Percentiles rank a stretch among this genome's conserved stretches.
phyloP scores from a whole-genome alignment of 345 rosid genomes.

The Syzygium oleosum region DNA sequence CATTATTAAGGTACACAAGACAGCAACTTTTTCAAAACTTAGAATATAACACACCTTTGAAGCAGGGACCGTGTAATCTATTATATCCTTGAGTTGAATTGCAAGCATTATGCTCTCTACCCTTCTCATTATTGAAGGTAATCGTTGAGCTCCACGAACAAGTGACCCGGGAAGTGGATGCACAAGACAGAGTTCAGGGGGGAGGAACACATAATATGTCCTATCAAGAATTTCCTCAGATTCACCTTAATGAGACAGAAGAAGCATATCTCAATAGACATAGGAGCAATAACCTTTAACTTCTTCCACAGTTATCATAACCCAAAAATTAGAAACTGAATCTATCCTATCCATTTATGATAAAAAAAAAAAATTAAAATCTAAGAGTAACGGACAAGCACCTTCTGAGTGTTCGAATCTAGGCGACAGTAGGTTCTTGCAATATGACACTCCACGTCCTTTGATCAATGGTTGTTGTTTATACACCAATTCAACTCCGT shows the following conservation, averaged over 20 bases:
- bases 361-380: neutral
- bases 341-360: neutral
- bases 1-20: neutral
- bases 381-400: constrained; percentile 4
- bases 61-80: constrained; percentile 61
- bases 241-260: constrained; percentile 33
- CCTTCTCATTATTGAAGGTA: constrained; percentile 96
- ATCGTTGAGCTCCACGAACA: constrained; percentile 95
- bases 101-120: constrained; percentile 97
- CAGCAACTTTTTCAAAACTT: neutral
- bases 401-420: constrained; percentile 91
- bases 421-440: constrained; percentile 94
- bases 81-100: constrained; percentile 65
- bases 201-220: constrained; percentile 90
- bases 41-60: constrained; percentile 47
- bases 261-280: neutral
- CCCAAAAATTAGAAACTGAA: neutral
- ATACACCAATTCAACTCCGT: constrained; percentile 73
- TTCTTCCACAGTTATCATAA: neutral
- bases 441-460: constrained; percentile 97
- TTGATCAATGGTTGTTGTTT: constrained; percentile 78
- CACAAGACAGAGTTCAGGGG: constrained; percentile 83
- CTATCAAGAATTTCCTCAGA: constrained; percentile 70
- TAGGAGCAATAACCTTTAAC: neutral
- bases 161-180: constrained; percentile 97